Percentiles rank a stretch among this genome's conserved stretches.
phyloP scores from a whole-genome alignment of 306 rosid genomes.

The Notholithocarpus densiflorus region DNA sequence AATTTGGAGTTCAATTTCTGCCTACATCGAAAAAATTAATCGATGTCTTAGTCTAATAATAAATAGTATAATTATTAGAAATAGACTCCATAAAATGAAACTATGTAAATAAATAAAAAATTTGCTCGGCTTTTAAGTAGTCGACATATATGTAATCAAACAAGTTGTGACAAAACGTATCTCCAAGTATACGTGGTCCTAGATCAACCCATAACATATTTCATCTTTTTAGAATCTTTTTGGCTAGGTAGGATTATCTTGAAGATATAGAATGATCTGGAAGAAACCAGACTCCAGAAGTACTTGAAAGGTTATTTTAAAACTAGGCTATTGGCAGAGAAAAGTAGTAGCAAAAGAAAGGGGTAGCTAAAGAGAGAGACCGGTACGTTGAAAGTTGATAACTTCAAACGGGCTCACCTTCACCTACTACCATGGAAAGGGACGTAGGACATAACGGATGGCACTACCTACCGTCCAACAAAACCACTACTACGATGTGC shows the following conservation, averaged over 20 bases:
- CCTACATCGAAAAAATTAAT: fast-evolving
- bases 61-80: no score
- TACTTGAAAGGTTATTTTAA: background rate
- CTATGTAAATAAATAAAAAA: no score
- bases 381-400: background rate
- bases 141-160: no score
- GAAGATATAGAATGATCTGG: no score
- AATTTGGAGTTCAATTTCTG: fast-evolving
- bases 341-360: background rate
- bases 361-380: background rate
- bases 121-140: fast-evolving
- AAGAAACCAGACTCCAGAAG: background rate
- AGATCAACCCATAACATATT: no score
- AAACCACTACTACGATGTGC: background rate
- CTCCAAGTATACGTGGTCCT: no score
- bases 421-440: conserved; percentile 24
- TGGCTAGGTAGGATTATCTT: no score
- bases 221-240: no score
- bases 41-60: fast-evolving
- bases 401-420: conserved; percentile 3
- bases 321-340: background rate
- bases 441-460: background rate
- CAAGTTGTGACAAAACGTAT: no score
- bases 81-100: fast-evolving
- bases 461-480: background rate